phyloP scores from a whole-genome alignment of 1,284 basidiomycete species.

The Lignosus rhinocerotis region DNA sequence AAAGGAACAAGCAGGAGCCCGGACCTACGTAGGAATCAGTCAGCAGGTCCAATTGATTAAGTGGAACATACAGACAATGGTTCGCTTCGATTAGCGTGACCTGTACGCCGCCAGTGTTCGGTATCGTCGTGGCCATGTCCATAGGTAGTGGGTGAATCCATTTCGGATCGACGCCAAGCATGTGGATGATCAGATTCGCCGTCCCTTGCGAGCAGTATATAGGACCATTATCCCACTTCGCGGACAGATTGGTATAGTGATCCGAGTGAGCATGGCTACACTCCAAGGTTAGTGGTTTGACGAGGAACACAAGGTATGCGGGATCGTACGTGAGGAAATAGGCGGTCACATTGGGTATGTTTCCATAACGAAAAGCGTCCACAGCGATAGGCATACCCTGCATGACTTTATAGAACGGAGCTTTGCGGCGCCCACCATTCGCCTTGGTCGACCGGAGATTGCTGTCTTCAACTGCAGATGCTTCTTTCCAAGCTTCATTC shows the following conservation, averaged over 20 bases:
- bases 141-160: slow-evolving; percentile 89
- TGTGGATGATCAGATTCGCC: slow-evolving; percentile 87
- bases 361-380: slow-evolving; percentile 92
- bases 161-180: slow-evolving; percentile 83
- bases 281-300: neutral
- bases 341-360: slow-evolving; percentile 84
- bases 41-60: no score
- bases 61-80: slow-evolving; percentile 61
- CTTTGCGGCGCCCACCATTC: slow-evolving; percentile 66
- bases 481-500: slow-evolving; percentile 83
- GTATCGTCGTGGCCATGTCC: slow-evolving; percentile 74
- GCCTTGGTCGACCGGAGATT: slow-evolving; percentile 47
- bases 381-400: slow-evolving; percentile 98
- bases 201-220: slow-evolving; percentile 96
- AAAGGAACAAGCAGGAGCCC: slow-evolving; percentile 91
- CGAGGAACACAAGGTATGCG: neutral
- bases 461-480: slow-evolving; percentile 53
- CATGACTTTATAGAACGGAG: slow-evolving; percentile 95
- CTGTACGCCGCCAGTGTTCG: slow-evolving; percentile 81
- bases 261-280: slow-evolving; percentile 90
- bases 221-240: slow-evolving; percentile 86
- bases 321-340: slow-evolving; percentile 82
- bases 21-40: slow-evolving; percentile 51
- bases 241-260: slow-evolving; percentile 89
- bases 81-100: slow-evolving; percentile 98